phyloP scores from a whole-genome alignment of 176 grass and related monocot genomes.

The barley (Hordeum vulgare) region DNA sequence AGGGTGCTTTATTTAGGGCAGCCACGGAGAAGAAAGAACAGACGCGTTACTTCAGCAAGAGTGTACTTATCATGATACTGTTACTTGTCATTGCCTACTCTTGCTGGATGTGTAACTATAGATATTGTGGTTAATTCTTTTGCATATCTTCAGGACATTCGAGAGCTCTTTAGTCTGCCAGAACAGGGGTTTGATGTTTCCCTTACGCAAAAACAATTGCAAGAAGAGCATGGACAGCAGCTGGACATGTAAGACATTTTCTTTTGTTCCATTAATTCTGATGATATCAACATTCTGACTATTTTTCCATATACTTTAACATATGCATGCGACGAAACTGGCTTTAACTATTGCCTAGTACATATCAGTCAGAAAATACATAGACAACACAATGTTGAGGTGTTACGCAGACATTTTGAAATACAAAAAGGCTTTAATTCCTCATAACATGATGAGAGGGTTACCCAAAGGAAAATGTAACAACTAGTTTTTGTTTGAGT shows the following conservation, averaged over 20 bases:
- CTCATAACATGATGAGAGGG: neutral
- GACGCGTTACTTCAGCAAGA: slow-evolving; percentile 87
- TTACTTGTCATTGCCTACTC: slow-evolving; percentile 11
- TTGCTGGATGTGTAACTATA: neutral
- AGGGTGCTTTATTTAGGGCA: slow-evolving; percentile 83
- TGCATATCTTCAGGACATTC: slow-evolving; percentile 54
- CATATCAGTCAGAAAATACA: neutral
- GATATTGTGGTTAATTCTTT: slow-evolving; percentile 7
- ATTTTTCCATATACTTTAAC: neutral
- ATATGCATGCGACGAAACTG: neutral
- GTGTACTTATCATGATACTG: slow-evolving; percentile 33
- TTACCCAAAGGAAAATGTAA: neutral
- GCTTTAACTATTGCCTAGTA: neutral
- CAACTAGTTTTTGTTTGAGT: neutral
- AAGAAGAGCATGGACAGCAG: slow-evolving; percentile 82
- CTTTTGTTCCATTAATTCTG: neutral
- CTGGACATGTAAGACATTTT: slow-evolving; percentile 40
- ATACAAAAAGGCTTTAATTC: neutral
- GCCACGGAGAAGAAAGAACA: slow-evolving; percentile 93
- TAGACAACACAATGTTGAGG: neutral
- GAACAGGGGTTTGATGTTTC: slow-evolving; percentile 92
- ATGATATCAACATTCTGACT: neutral
- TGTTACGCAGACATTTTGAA: neutral
- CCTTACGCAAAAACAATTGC: slow-evolving; percentile 62
- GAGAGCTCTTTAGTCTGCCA: slow-evolving; percentile 78